phyloP scores from a whole-genome alignment of 1,284 basidiomycete genomes.

The Austroboletus novae-zelandiae region DNA sequence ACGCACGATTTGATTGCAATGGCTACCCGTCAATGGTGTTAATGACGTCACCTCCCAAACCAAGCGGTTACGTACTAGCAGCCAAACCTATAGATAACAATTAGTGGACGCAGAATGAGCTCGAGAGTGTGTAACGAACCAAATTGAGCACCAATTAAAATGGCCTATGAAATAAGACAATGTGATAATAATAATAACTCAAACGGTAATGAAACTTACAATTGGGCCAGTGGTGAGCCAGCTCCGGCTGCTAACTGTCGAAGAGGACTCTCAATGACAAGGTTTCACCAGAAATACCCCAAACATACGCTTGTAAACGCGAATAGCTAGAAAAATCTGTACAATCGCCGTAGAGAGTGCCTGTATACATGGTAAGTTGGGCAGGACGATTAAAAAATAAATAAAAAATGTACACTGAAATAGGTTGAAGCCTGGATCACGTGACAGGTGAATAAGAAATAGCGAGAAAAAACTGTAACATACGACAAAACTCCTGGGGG shows the following conservation, averaged over 20 bases:
- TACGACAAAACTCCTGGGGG: slow-evolving; percentile 46
- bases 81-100: slow-evolving; percentile 7
- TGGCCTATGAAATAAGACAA: slow-evolving; percentile 7
- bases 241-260: slow-evolving; percentile 28
- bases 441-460: no score
- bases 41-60: background rate
- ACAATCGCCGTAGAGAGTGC: slow-evolving; percentile 36
- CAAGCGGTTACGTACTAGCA: slow-evolving; percentile 15
- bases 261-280: background rate
- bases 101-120: slow-evolving; percentile 1
- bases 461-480: slow-evolving; percentile 12
- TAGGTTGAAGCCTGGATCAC: slow-evolving; percentile 32
- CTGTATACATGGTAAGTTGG: slow-evolving; percentile 1
- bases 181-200: background rate
- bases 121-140: slow-evolving; percentile 32
- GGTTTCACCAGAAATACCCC: background rate
- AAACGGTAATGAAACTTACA: slow-evolving; percentile 4
- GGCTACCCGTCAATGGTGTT: slow-evolving; percentile 27
- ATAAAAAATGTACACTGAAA: slow-evolving; percentile 27
- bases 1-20: slow-evolving; percentile 41
- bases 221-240: slow-evolving; percentile 1
- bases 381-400: background rate
- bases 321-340: slow-evolving; percentile 32
- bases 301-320: slow-evolving; percentile 26
- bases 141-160: slow-evolving; percentile 49